Conservation (phyloP, 805 yeast species). For the Saccharomyces mikatae region DNA sequence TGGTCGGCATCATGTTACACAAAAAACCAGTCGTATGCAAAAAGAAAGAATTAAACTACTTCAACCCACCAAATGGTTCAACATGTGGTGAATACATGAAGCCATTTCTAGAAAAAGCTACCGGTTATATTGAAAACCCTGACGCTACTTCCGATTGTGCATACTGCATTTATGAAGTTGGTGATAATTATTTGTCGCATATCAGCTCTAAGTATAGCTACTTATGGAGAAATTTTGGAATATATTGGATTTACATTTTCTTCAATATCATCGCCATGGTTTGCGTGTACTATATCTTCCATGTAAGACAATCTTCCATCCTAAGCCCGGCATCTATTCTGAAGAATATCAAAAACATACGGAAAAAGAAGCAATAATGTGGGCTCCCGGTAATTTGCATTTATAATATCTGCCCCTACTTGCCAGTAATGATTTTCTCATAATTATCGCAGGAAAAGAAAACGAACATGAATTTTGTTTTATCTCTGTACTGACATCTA, state of each 20-base stretch:
- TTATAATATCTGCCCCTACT: background rate
- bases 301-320: conserved; percentile 15
- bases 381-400: background rate
- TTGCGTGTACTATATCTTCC: conserved; percentile 24
- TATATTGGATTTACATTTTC: conserved; percentile 47
- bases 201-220: conserved; percentile 38
- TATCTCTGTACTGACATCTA: background rate
- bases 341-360: background rate
- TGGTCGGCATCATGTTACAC: conserved; percentile 43
- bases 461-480: background rate
- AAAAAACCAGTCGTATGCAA: conserved; percentile 45
- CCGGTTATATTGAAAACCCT: conserved; percentile 56
- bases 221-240: conserved; percentile 62
- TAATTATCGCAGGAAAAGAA: background rate
- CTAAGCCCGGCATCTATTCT: conserved; percentile 16
- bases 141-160: conserved; percentile 41
- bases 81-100: conserved; percentile 56
- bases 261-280: conserved; percentile 44
- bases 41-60: conserved; percentile 39
- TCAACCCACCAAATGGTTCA: conserved; percentile 49
- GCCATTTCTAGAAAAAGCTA: conserved; percentile 32
- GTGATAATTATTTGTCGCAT: conserved; percentile 40
- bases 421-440: background rate
- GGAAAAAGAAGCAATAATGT: background rate
- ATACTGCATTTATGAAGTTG: conserved; percentile 40